Percentiles rank a stretch among this genome's conserved stretches.
Conservation (phyloP, 106 monocot species). For the Amphibolis antarctica region DNA sequence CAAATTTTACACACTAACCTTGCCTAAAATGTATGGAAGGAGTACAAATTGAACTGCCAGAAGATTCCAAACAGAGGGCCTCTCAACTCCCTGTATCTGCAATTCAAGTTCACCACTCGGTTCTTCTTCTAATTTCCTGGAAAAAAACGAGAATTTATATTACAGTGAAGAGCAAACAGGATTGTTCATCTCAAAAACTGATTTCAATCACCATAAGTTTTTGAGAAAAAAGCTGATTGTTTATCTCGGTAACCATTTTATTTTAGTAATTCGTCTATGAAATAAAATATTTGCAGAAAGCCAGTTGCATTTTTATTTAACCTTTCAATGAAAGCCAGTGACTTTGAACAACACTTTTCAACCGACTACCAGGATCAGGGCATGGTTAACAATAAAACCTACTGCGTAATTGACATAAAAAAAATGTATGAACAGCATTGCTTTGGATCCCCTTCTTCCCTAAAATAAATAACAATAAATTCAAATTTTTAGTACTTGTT, state of each 20-base stretch:
- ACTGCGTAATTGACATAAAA: background rate
- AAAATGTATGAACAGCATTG: background rate
- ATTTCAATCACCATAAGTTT: too few species aligned
- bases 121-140: constrained; percentile 77
- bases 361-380: too few species aligned
- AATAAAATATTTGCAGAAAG: too few species aligned
- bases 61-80: constrained; percentile 82
- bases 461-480: background rate
- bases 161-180: too few species aligned
- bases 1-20: constrained; percentile 52
- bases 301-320: too few species aligned
- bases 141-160: constrained; percentile 1
- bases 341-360: too few species aligned
- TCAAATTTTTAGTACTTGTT: constrained; percentile 32
- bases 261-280: too few species aligned
- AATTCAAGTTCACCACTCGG: constrained; percentile 79
- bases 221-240: too few species aligned
- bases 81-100: constrained; percentile 88
- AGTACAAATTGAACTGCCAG: constrained; percentile 67
- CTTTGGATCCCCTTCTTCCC: background rate
- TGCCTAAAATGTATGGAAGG: constrained; percentile 74
- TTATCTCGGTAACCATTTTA: too few species aligned
- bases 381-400: background rate
- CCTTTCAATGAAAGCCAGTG: too few species aligned
- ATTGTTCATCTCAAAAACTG: too few species aligned